phyloP scores from a whole-genome alignment of 2,329 filamentous ascomycete species.

The Alternaria sp. region DNA sequence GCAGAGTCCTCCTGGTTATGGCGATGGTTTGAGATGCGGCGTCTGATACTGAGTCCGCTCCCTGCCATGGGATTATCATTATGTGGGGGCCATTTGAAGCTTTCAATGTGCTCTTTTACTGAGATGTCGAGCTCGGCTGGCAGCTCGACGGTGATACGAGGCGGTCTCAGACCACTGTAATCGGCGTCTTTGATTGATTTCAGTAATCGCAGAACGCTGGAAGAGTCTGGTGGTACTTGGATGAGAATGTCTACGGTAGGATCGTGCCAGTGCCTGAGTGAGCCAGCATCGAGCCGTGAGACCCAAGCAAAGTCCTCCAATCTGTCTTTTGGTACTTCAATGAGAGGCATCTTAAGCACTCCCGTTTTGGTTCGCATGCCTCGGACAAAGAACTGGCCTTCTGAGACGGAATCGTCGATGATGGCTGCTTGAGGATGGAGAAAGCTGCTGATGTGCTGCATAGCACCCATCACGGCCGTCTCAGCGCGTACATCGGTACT shows the following conservation, averaged over 20 bases:
- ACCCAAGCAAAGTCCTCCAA: conserved; percentile 77
- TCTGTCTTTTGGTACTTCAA: conserved; percentile 74
- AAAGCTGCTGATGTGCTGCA: conserved; percentile 75
- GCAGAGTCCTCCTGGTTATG: conserved; percentile 75
- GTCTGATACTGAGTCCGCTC: conserved; percentile 71
- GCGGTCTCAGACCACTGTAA: conserved; percentile 72
- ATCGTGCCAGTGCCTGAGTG: conserved; percentile 79
- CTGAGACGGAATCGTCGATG: conserved; percentile 70
- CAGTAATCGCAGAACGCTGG: conserved; percentile 81
- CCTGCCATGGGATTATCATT: conserved; percentile 47
- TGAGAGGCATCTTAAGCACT: conserved; percentile 66
- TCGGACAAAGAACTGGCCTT: conserved; percentile 73
- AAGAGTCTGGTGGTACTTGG: conserved; percentile 73
- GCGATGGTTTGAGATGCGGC: conserved; percentile 70
- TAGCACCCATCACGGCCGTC: conserved; percentile 67
- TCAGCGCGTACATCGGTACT: conserved; percentile 77
- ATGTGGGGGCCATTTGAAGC: conserved; percentile 71
- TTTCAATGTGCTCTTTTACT: conserved; percentile 68
- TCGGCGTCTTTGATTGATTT: conserved; percentile 78
- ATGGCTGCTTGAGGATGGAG: conserved; percentile 81
- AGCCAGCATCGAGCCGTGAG: conserved; percentile 75
- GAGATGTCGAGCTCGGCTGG: conserved; percentile 73
- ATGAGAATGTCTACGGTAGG: conserved; percentile 83
- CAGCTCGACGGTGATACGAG: conserved; percentile 85
- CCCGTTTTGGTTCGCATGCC: conserved; percentile 66